A percentile compares a stretch with the other conserved stretches of the same genome.
Conservation (phyloP, 164 flowering plant genomes). For the Pachysandra terminalis region DNA sequence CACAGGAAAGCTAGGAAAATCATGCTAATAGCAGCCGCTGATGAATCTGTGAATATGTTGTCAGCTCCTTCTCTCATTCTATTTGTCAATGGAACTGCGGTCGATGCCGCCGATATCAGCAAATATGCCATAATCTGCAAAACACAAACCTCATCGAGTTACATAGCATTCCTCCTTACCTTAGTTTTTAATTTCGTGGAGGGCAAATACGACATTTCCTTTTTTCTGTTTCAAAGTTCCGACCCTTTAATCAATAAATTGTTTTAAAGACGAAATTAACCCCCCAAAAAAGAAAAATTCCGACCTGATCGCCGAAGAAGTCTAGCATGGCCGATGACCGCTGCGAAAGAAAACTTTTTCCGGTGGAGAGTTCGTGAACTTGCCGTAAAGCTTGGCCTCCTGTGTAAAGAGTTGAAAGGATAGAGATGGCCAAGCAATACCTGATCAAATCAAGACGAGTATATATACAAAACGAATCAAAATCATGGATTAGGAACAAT, state of each 20-base stretch:
- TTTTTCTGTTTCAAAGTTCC: no score
- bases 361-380: constrained; percentile 44
- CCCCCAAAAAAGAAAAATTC: no score
- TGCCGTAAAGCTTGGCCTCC: constrained; percentile 46
- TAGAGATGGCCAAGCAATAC: constrained; percentile 60
- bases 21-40: constrained; percentile 33
- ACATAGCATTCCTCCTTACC: no score
- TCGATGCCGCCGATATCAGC: constrained; percentile 30
- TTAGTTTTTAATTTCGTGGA: no score
- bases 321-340: constrained; percentile 29
- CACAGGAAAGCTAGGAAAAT: constrained; percentile 28
- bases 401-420: constrained; percentile 59
- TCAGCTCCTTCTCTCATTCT: constrained; percentile 17
- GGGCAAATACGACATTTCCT: no score
- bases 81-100: constrained; percentile 20
- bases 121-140: constrained; percentile 24
- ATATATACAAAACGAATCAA: no score
- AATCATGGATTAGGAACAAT: no score
- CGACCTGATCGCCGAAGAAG: constrained; percentile 86
- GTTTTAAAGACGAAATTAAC: no score
- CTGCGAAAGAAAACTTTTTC: constrained; percentile 28
- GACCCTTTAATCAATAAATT: no score
- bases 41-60: constrained; percentile 21
- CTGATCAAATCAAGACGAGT: no score
- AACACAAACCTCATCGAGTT: no score